Base-by-base conservation (phyloP, 805 yeast species). In the Pichia deserticola region DNA sequence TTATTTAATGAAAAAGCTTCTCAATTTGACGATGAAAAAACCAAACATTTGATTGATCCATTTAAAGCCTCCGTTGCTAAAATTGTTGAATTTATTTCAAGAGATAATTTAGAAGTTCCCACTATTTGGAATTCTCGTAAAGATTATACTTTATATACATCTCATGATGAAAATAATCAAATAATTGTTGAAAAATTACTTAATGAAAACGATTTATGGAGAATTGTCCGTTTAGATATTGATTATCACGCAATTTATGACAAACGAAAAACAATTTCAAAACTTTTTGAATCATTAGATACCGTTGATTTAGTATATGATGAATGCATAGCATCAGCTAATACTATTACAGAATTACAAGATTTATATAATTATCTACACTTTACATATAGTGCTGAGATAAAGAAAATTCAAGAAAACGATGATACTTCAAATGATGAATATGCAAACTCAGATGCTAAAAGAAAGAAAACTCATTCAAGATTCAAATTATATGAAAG, bases 41-140 rank as follows among this genome's bases (percentile, higher is more conserved):
- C 53, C 12, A 57, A 60, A 28, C 51, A 57, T 42, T 59, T 70
- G 29, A 68, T 67, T 13, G 84, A 84, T 20, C 67, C 70, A 4
- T 86, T 89, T 66, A 73, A 73, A 49, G 76, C 73, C 37, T 84
- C 96, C 1, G 86, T 93, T 7, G 78, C 80, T 11, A 81, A 77
- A 66, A 87, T 76, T 42, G 83, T 78, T 60, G 86, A 74, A 61
- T 89, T 81, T 56, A 71, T 93, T 33, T 75, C 89, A 12, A 81
- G 79, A 58, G 95, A 90, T 44, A 76, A 82, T 51, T 75, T 85
- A 55, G 99, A 93, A 64, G 96, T 92, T 5, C 98, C 99, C 10
- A 87, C 89, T 60, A 89, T 93, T 53, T 89, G 96, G 86, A 86
- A 89, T 29, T 96, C 89, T 63, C 86, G 98, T 65, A 86, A 95